phyloP scores from a whole-genome alignment of 2,329 filamentous ascomycete species.

The Ophiostoma angusticollis region DNA sequence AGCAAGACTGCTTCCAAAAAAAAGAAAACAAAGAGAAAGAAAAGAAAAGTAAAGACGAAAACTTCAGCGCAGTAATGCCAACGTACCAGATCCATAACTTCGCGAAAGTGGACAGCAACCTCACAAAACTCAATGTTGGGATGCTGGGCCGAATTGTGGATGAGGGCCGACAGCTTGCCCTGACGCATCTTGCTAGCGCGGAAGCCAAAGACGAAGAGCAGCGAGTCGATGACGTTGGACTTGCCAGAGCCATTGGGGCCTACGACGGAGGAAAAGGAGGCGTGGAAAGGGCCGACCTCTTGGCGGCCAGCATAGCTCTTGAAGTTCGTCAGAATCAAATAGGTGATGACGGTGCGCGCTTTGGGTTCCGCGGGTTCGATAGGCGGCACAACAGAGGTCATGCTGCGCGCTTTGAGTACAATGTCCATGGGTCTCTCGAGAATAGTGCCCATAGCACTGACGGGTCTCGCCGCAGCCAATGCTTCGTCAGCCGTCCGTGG shows the following conservation, averaged over 20 bases:
- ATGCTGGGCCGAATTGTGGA: slow-evolving; percentile 86
- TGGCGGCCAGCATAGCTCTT: slow-evolving; percentile 96
- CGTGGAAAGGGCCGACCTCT: slow-evolving; percentile 90
- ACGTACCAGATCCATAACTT: slow-evolving; percentile 71
- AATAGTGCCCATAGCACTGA: slow-evolving; percentile 63
- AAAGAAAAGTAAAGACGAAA: no score
- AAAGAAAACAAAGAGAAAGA: no score
- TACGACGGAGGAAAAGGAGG: slow-evolving; percentile 94
- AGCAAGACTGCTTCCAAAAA: not conserved
- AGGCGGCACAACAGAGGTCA: slow-evolving; percentile 51
- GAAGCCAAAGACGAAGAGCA: slow-evolving; percentile 98
- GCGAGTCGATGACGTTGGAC: slow-evolving; percentile 95
- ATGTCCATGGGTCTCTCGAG: slow-evolving; percentile 91
- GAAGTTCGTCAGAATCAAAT: slow-evolving; percentile 89
- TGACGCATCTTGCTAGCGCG: slow-evolving; percentile 98
- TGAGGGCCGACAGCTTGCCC: slow-evolving; percentile 93
- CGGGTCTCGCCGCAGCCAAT: slow-evolving; percentile 49
- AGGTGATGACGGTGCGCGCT: slow-evolving; percentile 80
- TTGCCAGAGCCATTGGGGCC: slow-evolving; percentile 97
- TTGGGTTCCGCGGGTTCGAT: slow-evolving; percentile 62
- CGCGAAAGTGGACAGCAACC: slow-evolving; percentile 91
- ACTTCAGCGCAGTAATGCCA: no score
- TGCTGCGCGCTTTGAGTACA: slow-evolving; percentile 69
- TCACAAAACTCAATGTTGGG: slow-evolving; percentile 84
- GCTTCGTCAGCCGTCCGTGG: slow-evolving; percentile 45